A percentile compares a stretch with the other conserved stretches of the same genome.
phyloP scores from a whole-genome alignment of 768 basidiomycete genomes.

The Trametes gibbosa region DNA sequence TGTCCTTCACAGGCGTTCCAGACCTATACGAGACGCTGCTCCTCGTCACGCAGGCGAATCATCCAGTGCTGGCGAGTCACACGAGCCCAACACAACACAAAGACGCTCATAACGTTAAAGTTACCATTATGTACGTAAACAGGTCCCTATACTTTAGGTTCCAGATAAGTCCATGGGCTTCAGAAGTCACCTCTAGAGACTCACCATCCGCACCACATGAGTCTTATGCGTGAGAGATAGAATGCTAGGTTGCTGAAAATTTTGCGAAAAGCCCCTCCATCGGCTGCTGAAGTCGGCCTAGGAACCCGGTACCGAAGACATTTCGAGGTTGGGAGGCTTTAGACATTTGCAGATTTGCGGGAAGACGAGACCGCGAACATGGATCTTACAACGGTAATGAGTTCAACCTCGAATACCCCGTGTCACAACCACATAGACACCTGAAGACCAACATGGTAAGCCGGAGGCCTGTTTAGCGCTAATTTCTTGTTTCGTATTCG shows the following conservation, averaged over 20 bases:
- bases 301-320: slow-evolving; percentile 12
- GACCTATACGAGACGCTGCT: neutral
- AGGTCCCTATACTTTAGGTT: neutral
- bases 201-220: neutral
- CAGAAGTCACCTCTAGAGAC: neutral
- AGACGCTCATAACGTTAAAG: neutral
- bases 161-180: neutral
- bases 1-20: neutral
- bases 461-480: too few relatives aligned
- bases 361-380: neutral
- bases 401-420: too few relatives aligned
- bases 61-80: slow-evolving; percentile 14
- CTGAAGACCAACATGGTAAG: too few relatives aligned
- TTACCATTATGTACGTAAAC: slow-evolving; percentile 2
- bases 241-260: neutral
- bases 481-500: too few relatives aligned
- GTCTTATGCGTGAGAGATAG: neutral
- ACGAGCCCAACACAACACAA: slow-evolving; percentile 3
- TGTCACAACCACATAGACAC: too few relatives aligned
- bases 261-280: neutral
- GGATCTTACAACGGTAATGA: neutral
- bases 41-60: neutral
- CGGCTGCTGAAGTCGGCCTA: slow-evolving; percentile 2
- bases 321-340: slow-evolving; percentile 4
- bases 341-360: slow-evolving; percentile 5